Evolutionary conservation across 202 grass and related monocot genomes (phyloP), one percentile per base, ranked within the genome.

Genomic region (Saccharum hybrid): DNA sequence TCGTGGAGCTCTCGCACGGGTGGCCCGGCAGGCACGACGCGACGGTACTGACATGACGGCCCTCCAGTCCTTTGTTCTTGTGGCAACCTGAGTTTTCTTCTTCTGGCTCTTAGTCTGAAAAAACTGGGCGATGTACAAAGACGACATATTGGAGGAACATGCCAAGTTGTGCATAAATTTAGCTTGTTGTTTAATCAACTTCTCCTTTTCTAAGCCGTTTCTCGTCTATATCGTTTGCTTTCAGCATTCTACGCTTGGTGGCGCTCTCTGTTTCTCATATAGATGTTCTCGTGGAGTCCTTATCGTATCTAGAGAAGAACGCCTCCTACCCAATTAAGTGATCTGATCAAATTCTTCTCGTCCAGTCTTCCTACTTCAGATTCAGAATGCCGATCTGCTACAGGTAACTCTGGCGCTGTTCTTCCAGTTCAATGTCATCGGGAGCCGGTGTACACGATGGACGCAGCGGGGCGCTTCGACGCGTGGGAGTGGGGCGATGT

Each of bases 231-330:
- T 2, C 30, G 16, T 52, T 86, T 68, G 10, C 9, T 91, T 94
- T 72, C 96, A 98, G 96, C 90, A 49, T 95, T 95, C 84, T 93
- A 93, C 81, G 86, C 95, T 8, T 92, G 92, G 95, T 98, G 92
- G 92, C 95, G 95, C 30, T 91, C 92, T 43, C 76, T 98, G 62
- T 98, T 94, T 86, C 90, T 98, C n/a, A 52, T 91, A 66, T 95
- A 93, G 79, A 34, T 11, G 39, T 40, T 72, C 46, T n/a, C 67
- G 11, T 28, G 4, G 11, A 77, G 26, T 26, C 26, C 26, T 26
- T 26, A 26, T 26, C 26, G 49, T 11, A 26, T 38, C 36, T 48
- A 48, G 61, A 39, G 13, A 61, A 67, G 28, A 75, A 5, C 1
- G 59, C 63, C 30, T 38, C 1, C 65, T 23, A 8, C 26, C 4